Percentiles rank a stretch among this genome's conserved stretches.
phyloP scores from a whole-genome alignment of 495 filamentous ascomycete species.

The Pyronema omphalodes region DNA sequence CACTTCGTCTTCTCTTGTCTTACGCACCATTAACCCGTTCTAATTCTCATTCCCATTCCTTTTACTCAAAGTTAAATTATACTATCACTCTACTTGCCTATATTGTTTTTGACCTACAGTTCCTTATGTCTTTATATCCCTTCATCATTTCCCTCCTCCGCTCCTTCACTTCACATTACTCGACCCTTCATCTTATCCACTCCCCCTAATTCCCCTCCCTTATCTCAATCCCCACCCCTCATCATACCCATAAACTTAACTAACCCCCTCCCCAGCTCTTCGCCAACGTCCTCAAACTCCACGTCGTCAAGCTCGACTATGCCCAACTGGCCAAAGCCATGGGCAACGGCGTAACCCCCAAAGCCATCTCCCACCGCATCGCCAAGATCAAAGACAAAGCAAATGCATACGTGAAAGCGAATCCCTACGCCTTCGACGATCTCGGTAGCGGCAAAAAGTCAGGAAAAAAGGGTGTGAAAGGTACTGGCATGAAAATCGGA shows the following conservation, averaged over 20 bases:
- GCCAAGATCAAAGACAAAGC: slow-evolving; percentile 24
- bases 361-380: slow-evolving; percentile 23
- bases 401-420: not conserved
- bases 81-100: no score
- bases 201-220: not conserved
- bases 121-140: no score
- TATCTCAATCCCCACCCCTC: not conserved
- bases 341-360: slow-evolving; percentile 20
- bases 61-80: no score
- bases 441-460: no score
- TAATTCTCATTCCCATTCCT: no score
- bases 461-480: no score
- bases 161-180: no score
- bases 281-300: slow-evolving; percentile 21
- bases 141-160: no score
- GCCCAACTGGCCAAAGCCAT: slow-evolving; percentile 17
- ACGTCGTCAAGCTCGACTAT: slow-evolving; percentile 22
- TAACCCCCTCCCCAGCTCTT: slow-evolving; percentile 12
- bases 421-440: slow-evolving; percentile 2
- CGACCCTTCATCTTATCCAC: no score
- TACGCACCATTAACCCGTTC: not conserved
- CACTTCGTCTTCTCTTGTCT: not conserved
- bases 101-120: not conserved
- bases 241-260: not conserved
- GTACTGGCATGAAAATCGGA: no score